These are phyloP conservation scores for Cryptococcus sp. DNA, from an alignment of 1,284 basidiomycete genomes.

Conservation along the genomic window DNA sequence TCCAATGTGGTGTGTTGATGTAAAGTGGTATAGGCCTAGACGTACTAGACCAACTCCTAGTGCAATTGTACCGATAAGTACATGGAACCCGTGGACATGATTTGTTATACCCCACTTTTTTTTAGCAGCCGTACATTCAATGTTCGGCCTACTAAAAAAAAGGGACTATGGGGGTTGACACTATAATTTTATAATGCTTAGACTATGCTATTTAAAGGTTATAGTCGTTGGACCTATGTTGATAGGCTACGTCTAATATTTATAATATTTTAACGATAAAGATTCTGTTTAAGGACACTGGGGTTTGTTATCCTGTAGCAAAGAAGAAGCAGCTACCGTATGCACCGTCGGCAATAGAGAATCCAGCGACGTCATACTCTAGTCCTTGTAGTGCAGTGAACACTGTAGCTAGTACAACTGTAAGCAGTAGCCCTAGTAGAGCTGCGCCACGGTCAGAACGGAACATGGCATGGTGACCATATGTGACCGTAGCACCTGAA, in stretches of 20 bases:
- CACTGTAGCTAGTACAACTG: conserved; percentile 19
- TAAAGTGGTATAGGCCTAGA: conserved; percentile 35
- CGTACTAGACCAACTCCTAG: conserved; percentile 16
- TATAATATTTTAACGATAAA: no score
- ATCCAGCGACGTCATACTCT: conserved; percentile 35
- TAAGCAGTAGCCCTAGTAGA: conserved; percentile 11
- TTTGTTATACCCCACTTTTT: no score
- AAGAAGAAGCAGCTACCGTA: conserved; percentile 42
- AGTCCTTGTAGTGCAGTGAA: conserved; percentile 43
- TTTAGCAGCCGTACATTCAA: no score
- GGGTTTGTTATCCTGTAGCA: conserved; percentile 24
- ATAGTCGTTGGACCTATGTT: no score
- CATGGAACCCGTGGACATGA: conserved; percentile 42
- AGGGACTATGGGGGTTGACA: no score
- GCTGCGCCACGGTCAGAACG: conserved; percentile 14
- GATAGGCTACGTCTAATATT: no score
- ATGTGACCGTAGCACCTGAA: conserved; percentile 8
- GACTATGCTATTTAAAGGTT: no score
- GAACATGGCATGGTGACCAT: conserved; percentile 14
- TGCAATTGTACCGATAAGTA: conserved; percentile 37
- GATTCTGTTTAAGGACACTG: no score
- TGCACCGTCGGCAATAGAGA: conserved; percentile 39
- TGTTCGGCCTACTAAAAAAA: no score
- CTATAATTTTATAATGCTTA: no score
- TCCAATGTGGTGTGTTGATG: conserved; percentile 39